These are phyloP conservation scores for Candida incommunis DNA, from an alignment of 805 yeast species.

Conservation along the genomic window DNA sequence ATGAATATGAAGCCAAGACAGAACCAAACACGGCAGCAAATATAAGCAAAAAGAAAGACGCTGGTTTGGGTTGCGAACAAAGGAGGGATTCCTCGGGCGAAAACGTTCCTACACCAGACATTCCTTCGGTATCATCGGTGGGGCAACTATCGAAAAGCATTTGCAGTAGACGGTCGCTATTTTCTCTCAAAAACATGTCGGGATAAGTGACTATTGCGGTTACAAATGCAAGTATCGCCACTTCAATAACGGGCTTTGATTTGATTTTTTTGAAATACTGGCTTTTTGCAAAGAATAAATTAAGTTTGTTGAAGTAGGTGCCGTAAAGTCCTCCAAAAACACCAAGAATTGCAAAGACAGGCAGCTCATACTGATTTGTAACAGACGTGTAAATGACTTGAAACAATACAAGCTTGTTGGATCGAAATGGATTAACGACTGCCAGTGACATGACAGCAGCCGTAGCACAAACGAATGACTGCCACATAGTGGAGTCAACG, in stretches of 20 bases:
- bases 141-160: constrained; percentile 57
- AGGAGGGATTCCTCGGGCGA: constrained; percentile 4
- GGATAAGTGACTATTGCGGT: constrained; percentile 48
- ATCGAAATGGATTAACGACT: constrained; percentile 34
- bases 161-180: constrained; percentile 43
- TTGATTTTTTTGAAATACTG: constrained; percentile 6
- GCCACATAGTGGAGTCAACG: constrained; percentile 65
- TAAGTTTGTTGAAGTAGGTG: constrained; percentile 33
- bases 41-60: constrained; percentile 16
- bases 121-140: constrained; percentile 8
- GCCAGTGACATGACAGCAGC: constrained; percentile 51
- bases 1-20: constrained; percentile 50
- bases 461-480: constrained; percentile 67
- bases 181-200: constrained; percentile 35
- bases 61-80: constrained; percentile 5
- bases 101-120: not conserved
- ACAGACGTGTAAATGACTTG: constrained; percentile 55
- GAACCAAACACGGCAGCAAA: constrained; percentile 37
- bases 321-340: constrained; percentile 58
- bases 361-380: constrained; percentile 57
- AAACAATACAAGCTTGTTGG: constrained; percentile 40
- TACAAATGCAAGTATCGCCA: constrained; percentile 30
- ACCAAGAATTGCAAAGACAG: constrained; percentile 65
- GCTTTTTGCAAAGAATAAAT: constrained; percentile 27
- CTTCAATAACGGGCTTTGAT: constrained; percentile 29